Conservation (phyloP, 1,284 basidiomycete species). For the Mycosarcoma maydis region DNA sequence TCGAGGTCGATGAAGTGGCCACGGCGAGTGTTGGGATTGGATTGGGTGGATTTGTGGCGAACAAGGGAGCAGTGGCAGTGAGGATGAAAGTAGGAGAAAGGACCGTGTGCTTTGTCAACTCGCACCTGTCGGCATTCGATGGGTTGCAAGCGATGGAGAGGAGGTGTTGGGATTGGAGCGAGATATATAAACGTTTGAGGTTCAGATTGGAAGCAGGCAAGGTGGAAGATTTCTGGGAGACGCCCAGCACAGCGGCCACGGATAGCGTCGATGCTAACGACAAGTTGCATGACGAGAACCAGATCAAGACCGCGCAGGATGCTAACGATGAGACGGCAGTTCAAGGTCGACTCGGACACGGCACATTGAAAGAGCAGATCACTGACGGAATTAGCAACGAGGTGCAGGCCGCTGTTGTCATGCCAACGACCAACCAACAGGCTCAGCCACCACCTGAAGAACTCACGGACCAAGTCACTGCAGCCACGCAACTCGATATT, state of each 20-base stretch:
- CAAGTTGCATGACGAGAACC: slow-evolving; percentile 81
- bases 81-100: slow-evolving; percentile 89
- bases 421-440: not conserved
- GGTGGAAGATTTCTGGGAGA: slow-evolving; percentile 69
- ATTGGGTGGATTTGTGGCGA: slow-evolving; percentile 49
- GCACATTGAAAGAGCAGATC: not conserved
- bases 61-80: slow-evolving; percentile 80
- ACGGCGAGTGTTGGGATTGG: slow-evolving; percentile 45
- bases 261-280: slow-evolving; percentile 69
- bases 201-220: slow-evolving; percentile 8
- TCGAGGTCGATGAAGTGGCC: slow-evolving; percentile 25
- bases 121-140: slow-evolving; percentile 82
- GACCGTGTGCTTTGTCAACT: slow-evolving; percentile 91
- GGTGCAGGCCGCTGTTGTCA: too few species aligned
- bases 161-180: slow-evolving; percentile 51
- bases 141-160: slow-evolving; percentile 48
- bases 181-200: slow-evolving; percentile 41
- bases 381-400: not conserved
- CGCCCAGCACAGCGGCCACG: slow-evolving; percentile 85
- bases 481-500: not conserved
- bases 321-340: slow-evolving; percentile 1
- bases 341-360: not conserved
- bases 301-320: slow-evolving; percentile 16
- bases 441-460: not conserved
- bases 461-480: slow-evolving; percentile 1